Percentiles rank a stretch among this genome's conserved stretches.
Evolutionary conservation across 345 rosid species (phyloP).

Genomic region (Dipteronia sinensis): DNA sequence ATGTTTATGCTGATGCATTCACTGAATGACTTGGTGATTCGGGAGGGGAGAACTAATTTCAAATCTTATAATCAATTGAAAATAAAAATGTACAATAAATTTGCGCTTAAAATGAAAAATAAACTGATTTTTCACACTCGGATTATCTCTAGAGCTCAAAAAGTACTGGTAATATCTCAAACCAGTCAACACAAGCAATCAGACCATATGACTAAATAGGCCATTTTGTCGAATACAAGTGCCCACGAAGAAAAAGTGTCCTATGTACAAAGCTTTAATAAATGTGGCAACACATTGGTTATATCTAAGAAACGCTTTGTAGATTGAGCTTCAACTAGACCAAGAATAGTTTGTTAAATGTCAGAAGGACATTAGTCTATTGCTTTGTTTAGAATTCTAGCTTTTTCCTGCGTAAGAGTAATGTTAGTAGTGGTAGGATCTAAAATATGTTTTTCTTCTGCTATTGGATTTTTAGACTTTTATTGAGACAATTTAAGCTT

Average conservation of each 20-base stretch:
- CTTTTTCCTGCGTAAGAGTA: no score
- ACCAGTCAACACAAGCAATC: background rate
- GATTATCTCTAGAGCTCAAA: background rate
- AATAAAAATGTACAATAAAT: background rate
- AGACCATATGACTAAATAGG: background rate
- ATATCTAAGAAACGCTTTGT: background rate
- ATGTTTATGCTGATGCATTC: background rate
- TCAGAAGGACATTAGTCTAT: no score
- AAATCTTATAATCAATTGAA: no score
- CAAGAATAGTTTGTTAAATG: no score
- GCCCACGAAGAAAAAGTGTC: background rate
- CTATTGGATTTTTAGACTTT: no score
- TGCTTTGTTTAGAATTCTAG: no score
- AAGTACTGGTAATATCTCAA: background rate
- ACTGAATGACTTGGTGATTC: background rate
- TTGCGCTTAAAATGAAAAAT: background rate
- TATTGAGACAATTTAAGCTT: no score
- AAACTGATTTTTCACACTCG: background rate
- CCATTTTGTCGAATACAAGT: background rate
- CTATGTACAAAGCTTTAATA: background rate
- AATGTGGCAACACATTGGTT: background rate
- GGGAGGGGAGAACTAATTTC: background rate
- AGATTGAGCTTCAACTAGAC: no score
- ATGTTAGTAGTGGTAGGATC: no score
- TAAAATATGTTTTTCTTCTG: no score